Percentiles rank a stretch among this genome's conserved stretches.
Conservation (phyloP, 257 asterid species). For the Solanum commersonii region DNA sequence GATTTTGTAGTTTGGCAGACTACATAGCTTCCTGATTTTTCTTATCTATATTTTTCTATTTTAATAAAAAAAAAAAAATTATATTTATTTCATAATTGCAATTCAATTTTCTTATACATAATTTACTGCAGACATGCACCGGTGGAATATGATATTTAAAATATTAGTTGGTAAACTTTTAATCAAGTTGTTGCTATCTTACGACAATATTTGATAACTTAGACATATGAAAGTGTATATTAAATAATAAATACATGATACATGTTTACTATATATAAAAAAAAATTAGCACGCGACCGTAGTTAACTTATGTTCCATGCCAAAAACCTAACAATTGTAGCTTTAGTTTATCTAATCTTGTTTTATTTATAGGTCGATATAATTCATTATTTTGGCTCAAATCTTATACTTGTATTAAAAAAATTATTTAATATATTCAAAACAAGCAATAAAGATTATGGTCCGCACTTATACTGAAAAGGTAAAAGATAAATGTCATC, state of each 20-base stretch:
- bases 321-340: not conserved
- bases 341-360: not conserved
- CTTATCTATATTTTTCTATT: not conserved
- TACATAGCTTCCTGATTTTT: not conserved
- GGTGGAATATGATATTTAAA: not conserved
- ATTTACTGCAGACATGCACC: not conserved
- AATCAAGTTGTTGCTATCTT: not conserved
- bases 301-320: not conserved
- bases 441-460: no score
- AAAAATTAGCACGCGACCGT: not conserved
- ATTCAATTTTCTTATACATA: not conserved
- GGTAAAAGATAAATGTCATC: not conserved
- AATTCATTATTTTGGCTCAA: not conserved
- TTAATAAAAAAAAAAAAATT: not conserved
- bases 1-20: not conserved
- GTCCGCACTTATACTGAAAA: no score
- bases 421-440: no score
- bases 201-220: not conserved
- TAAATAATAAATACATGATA: not conserved
- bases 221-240: not conserved
- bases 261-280: not conserved
- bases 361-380: not conserved
- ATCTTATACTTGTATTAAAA: fast-evolving
- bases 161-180: not conserved
- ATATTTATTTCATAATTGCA: not conserved